These are phyloP conservation scores for Colletotrichum camelliae DNA, from an alignment of 2,329 filamentous ascomycete genomes.

Conservation along the genomic window DNA sequence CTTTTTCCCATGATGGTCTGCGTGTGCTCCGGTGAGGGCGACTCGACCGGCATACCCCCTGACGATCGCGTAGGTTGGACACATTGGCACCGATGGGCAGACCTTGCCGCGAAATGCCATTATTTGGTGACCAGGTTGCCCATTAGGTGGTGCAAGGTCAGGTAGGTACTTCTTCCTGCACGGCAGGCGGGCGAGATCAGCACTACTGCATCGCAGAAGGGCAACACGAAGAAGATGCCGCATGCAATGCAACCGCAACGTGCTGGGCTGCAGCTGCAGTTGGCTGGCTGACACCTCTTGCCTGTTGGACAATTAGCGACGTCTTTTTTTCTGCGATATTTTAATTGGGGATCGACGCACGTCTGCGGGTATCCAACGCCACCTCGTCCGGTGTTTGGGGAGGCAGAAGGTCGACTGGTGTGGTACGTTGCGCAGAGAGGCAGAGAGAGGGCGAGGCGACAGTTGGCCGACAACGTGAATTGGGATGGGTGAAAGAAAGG, in stretches of 20 bases:
- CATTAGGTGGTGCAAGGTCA: neutral
- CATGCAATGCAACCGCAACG: constrained; percentile 10
- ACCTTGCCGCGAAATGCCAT: neutral
- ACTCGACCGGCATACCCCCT: neutral
- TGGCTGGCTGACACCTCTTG: neutral
- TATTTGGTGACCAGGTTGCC: neutral
- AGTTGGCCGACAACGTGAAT: neutral
- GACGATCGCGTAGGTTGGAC: neutral
- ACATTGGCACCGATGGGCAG: neutral
- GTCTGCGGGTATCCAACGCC: neutral
- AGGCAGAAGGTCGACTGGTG: neutral
- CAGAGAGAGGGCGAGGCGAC: neutral
- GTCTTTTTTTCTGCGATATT: neutral
- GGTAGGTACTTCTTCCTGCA: neutral
- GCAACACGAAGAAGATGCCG: neutral
- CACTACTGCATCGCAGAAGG: neutral
- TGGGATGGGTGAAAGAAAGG: neutral
- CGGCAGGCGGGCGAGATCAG: neutral
- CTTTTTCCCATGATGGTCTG: neutral
- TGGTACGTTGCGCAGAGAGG: neutral
- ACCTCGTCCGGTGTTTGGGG: constrained; percentile 4
- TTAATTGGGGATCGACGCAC: constrained; percentile 5
- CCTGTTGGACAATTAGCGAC: neutral
- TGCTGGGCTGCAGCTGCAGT: constrained; percentile 4
- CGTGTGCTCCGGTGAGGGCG: neutral